These are phyloP conservation scores for Pichia cactophila DNA, from an alignment of 1,139 yeast species.

Conservation along the genomic window DNA sequence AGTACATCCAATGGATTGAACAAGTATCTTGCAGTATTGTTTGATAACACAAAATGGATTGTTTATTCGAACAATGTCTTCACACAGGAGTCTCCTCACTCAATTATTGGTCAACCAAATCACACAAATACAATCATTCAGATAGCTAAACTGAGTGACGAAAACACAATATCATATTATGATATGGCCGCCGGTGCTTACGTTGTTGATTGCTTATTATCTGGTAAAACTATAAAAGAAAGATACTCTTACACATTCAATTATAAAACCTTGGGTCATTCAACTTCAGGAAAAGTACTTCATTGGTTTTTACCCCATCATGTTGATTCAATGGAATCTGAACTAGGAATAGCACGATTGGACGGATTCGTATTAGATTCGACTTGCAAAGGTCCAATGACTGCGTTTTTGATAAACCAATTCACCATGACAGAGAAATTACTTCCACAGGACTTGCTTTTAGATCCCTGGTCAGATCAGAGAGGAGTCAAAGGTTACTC, in stretches of 20 bases:
- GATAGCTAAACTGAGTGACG: constrained; percentile 30
- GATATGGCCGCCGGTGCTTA: constrained; percentile 51
- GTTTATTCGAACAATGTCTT: constrained; percentile 35
- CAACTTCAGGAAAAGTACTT: constrained; percentile 29
- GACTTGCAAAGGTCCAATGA: constrained; percentile 63
- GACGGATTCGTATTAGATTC: constrained; percentile 47
- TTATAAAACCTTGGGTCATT: constrained; percentile 31
- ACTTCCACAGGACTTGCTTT: constrained; percentile 44
- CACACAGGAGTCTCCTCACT: constrained; percentile 45
- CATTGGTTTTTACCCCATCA: constrained; percentile 66
- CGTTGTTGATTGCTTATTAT: constrained; percentile 28
- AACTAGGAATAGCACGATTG: constrained; percentile 9
- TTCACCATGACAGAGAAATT: constrained; percentile 41
- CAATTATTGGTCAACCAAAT: constrained; percentile 35
- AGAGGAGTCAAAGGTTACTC: constrained; percentile 33
- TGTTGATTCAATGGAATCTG: constrained; percentile 36
- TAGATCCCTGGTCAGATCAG: constrained; percentile 51
- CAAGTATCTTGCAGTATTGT: constrained; percentile 25
- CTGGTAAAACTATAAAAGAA: constrained; percentile 18
- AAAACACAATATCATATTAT: constrained; percentile 32
- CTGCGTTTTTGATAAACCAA: constrained; percentile 43
- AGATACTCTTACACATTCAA: constrained; percentile 32
- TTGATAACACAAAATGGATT: constrained; percentile 40
- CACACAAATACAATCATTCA: constrained; percentile 32
- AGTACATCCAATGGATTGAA: constrained; percentile 25